Percentiles rank a stretch among this genome's conserved stretches.
These are phyloP conservation scores for Nemania abortiva DNA, from an alignment of 2,329 filamentous ascomycete species.

Conservation along the genomic window DNA sequence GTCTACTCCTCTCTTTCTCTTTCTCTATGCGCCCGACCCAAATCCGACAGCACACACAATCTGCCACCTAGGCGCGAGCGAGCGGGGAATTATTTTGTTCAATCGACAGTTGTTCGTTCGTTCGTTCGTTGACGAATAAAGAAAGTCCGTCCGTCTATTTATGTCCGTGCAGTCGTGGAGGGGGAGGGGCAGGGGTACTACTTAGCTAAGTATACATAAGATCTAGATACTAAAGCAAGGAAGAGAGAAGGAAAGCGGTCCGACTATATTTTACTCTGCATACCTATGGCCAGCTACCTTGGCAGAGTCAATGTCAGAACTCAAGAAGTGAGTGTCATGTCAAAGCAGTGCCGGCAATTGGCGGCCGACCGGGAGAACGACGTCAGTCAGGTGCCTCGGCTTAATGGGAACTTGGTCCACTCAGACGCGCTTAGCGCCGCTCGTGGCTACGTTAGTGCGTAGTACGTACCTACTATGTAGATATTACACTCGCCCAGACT, in stretches of 20 bases:
- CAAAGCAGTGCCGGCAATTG: conserved; percentile 29
- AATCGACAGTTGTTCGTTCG: neutral
- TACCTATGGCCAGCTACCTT: too few relatives aligned
- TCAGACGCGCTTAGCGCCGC: neutral
- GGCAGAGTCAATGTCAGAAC: too few relatives aligned
- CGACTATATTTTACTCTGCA: too few relatives aligned
- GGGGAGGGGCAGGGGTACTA: neutral
- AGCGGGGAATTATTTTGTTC: too few relatives aligned
- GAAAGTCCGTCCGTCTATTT: neutral
- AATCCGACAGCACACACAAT: neutral
- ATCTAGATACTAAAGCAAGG: neutral
- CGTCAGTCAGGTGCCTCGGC: conserved; percentile 36
- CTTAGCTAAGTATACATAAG: too few relatives aligned
- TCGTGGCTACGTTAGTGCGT: too few relatives aligned
- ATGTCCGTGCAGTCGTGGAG: neutral
- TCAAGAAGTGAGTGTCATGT: neutral
- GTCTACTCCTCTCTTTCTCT: too few relatives aligned
- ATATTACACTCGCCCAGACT: too few relatives aligned
- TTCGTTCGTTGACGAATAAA: neutral
- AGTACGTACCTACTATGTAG: too few relatives aligned
- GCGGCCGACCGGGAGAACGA: conserved; percentile 33
- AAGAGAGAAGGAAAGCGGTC: neutral
- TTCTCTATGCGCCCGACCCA: neutral
- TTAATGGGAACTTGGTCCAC: conserved; percentile 18
- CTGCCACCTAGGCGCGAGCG: neutral